Base-by-base conservation (phyloP, 2,329 filamentous ascomycete species). In the Thermoascus crustaceus region DNA sequence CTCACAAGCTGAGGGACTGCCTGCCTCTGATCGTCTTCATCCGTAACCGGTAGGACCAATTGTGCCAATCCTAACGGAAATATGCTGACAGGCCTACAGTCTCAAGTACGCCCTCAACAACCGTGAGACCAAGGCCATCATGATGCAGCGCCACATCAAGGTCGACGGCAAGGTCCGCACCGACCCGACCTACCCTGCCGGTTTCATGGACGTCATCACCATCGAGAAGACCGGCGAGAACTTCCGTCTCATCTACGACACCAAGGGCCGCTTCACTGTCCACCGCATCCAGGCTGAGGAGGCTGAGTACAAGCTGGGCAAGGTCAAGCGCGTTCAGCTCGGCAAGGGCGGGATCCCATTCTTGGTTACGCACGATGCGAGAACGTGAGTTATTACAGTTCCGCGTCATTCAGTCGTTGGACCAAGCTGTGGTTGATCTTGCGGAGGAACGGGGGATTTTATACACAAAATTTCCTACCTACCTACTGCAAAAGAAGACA, bases 281-380 rank as follows among this genome's bases (percentile, higher is more conserved):
- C 91, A 98, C 85, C 85, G 91, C 66, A 96, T 98, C 75, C 89
- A 93, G 70, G 74, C 80, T 57, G 91, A 96, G 78, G 91, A 98
- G 85, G 88, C 89, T 59, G 82, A 91, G 77, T 98, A 95, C 85
- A 98, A 98, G 84, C 79, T 98, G 61, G 88, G 88, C 78, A 98
- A 96, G 80, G 91, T 98, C 76, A 95, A 95, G 85, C 84, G 89
- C 64, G 91, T 98, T 48, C 91, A 98, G 78, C 80, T 98, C 61
- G 91, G 91, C 78, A 89, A 87, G 73, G 93, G 91, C 74, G 91
- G 88, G 77, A 94, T 98, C 82, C 91, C 91, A 93, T 98, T 94
- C 88, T 95, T 96, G 87, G 91, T 98, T 85, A 98, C 91, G 88
- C 91, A 98, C 85, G 91, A 98, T 91, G 91, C 91, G 75, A 84